Evolutionary conservation across 2,329 filamentous ascomycete genomes (phyloP), one percentile per base, ranked within the genome.

Genomic region (Sphaerulina vaccinii): DNA sequence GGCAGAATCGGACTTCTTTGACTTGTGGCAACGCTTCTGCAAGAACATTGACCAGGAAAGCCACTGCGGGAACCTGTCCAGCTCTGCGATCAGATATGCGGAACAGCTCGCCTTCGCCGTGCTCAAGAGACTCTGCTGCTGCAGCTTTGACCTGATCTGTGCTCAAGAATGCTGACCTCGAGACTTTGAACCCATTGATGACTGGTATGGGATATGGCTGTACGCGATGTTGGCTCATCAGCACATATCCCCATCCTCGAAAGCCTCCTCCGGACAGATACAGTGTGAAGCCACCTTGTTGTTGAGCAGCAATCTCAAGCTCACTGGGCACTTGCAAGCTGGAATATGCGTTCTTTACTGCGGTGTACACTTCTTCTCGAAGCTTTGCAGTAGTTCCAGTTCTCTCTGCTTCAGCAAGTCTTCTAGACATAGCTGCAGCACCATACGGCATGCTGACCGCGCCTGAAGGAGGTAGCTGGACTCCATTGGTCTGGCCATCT

Each of bases 231-330:
- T 82, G 80, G 66, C 87, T 84, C 86, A 95, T 91, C 46, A 96
- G 77, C 65, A 95, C 84, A 69, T 89, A 95, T 5, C 90, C 91
- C 77, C 95, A 96, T 13, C 91, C 91, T 29, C 91, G 79, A 66
- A 96, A 95, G 0, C 91, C 91, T 19, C 91, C 91, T 37, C 91
- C 91, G 56, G 88, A 95, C 51, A 96, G 83, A 67, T 91, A 96
- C 7, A 96, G 75, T 27, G 86, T 82, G 51, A 90, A 76, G 3
- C 79, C 79, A 1, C 74, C 75, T 1, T 74, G 62, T 6, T 68
- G 62, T 22, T 72, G 68, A 11, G 75, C 73, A 16, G 70, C 62
- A 10, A 76, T 65, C 1, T 75, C 57, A 5, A 84, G 69, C 13
- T 76, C 71, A 10, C 71, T 65, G 0, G 91, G 82, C 0, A 87